Evolutionary conservation across 441 rosid genomes (phyloP).

Genomic region (Corymbia calophylla): DNA sequence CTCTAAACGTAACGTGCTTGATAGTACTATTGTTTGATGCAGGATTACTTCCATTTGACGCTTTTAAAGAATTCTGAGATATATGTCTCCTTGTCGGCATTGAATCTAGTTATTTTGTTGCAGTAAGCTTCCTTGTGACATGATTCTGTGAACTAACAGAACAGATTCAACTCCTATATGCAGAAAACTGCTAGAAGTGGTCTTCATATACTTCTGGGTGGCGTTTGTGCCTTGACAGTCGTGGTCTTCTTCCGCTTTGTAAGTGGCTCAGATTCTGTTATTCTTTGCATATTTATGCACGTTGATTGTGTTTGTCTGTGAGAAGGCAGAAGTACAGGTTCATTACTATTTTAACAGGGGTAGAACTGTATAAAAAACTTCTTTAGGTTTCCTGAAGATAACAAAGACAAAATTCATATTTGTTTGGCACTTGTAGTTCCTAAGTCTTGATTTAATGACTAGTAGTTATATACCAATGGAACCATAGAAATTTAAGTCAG

Average conservation of each 20-base stretch:
- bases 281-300: not conserved
- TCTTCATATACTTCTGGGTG: constrained; percentile 87
- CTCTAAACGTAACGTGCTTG: not conserved
- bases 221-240: constrained; percentile 82
- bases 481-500: not conserved
- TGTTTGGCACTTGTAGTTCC: not conserved
- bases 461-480: not conserved
- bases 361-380: not conserved
- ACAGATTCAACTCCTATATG: constrained; percentile 2
- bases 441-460: not conserved
- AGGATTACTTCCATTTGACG: not conserved
- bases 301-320: not conserved
- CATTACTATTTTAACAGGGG: not conserved
- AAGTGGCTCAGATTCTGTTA: constrained; percentile 21
- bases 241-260: constrained; percentile 96
- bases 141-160: not conserved
- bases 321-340: not conserved
- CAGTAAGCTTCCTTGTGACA: not conserved
- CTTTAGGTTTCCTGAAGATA: not conserved
- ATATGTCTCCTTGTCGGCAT: not conserved
- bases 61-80: not conserved
- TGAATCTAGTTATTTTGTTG: not conserved
- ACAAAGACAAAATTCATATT: not conserved
- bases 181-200: constrained; percentile 94
- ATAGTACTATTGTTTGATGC: not conserved